Base-by-base conservation (phyloP, 495 filamentous ascomycete species). In the Penicillium desertorum region DNA sequence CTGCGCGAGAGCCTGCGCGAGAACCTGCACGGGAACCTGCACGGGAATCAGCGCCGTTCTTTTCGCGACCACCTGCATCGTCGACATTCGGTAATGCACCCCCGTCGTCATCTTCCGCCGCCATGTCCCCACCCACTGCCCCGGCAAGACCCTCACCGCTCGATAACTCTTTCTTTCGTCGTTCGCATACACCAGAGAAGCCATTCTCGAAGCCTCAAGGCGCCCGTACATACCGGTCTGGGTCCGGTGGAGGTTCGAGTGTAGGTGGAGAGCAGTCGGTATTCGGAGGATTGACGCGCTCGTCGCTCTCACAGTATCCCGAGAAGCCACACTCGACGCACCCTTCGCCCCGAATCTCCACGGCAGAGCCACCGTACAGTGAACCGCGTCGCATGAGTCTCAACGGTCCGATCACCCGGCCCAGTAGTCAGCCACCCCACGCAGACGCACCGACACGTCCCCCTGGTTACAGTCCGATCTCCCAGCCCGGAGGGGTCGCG, bases 101-200 rank as follows among this genome's bases (percentile, higher is more conserved):
- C 45, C 61, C 66, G 14, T 61, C 68, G 5, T 69, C 75, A 14
- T 62, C 65, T n/a, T 56, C 69, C 11, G 68, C 68, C n/a, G 73
- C 72, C 22, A 77, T 76, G 73, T 76, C 75, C 47, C 79, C 80
- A 3, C 74, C 79, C 2, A 74, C 74, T 22, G 74, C 72, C 27
- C 75, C 73, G 32, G 61, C 76, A 34, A 61, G 73, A 54, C 71
- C 69, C 60, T 80, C 68, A 60, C 78, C 75, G 56, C 68, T 74
- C 52, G 86, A 90, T 14, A 86, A 89, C 66, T 73, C 75, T 5
- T 66, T 79, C 8, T 86, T 84, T 60, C 84, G 85, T 41, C 81
- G 87, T 41, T 88, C 89, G 3, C 85, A 89, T 61, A 92, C 90
- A 2, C 90, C 90, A 9, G 88, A 92, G 29, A 83, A 84, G 53